A percentile compares a stretch with the other conserved stretches of the same genome.
phyloP scores from a whole-genome alignment of 179 eudicot genomes.

The Sideroxylon spinosum region DNA sequence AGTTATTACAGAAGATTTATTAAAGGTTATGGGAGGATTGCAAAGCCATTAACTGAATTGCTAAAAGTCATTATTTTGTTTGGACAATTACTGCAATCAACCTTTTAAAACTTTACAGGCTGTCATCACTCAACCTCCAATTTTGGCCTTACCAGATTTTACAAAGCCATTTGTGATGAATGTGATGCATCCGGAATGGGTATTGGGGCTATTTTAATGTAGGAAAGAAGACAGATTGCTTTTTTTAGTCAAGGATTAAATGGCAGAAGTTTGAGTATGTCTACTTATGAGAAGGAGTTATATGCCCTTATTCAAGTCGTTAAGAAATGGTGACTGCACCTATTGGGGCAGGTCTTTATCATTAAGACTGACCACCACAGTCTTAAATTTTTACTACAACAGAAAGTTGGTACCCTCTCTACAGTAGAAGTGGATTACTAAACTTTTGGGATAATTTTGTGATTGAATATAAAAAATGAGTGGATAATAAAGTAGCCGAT shows the following conservation, averaged over 20 bases:
- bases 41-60: neutral
- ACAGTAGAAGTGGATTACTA: neutral
- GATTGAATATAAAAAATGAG: neutral
- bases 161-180: too few species aligned
- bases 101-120: too few species aligned
- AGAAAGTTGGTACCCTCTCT: neutral
- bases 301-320: neutral
- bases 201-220: too few species aligned
- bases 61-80: neutral
- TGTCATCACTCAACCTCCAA: too few species aligned
- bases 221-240: too few species aligned
- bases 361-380: neutral
- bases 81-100: neutral
- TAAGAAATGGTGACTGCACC: neutral
- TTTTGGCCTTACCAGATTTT: too few species aligned
- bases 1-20: neutral
- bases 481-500: neutral
- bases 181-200: too few species aligned
- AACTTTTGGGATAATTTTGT: neutral
- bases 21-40: neutral
- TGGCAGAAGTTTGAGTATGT: neutral
- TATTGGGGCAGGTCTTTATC: neutral
- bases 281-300: neutral
- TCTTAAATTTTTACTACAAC: neutral
- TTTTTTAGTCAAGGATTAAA: too few species aligned